Evolutionary conservation across 2,329 filamentous ascomycete species (phyloP).

Genomic region (Trichoderma hamatum): DNA sequence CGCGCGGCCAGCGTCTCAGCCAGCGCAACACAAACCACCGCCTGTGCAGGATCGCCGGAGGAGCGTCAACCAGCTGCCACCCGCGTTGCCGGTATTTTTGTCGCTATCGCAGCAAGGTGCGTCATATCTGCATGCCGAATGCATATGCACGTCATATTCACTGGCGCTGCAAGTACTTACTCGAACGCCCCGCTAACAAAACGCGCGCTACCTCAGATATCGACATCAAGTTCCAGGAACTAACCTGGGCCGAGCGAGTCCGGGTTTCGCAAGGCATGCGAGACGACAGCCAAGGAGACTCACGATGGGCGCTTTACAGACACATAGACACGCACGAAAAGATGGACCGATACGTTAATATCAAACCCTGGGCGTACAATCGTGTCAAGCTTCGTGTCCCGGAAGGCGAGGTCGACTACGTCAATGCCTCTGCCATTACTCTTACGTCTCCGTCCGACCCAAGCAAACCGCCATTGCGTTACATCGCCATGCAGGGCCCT

Average conservation of each 20-base stretch:
- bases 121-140: conserved; percentile 26
- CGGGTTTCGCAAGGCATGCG: conserved; percentile 47
- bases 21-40: conserved; percentile 11
- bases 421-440: conserved; percentile 76
- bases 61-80: conserved; percentile 28
- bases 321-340: conserved; percentile 39
- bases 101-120: conserved; percentile 43
- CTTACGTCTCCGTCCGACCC: conserved; percentile 51
- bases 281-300: conserved; percentile 41
- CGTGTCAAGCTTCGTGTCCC: conserved; percentile 80
- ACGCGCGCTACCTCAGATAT: conserved; percentile 45
- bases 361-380: conserved; percentile 87
- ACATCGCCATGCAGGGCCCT: conserved; percentile 94
- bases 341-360: conserved; percentile 85
- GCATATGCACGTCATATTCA: conserved; percentile 21
- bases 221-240: conserved; percentile 54
- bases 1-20: conserved; percentile 2
- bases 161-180: conserved; percentile 9
- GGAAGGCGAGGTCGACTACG: conserved; percentile 72
- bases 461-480: conserved; percentile 54
- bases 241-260: conserved; percentile 57
- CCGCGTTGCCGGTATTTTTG: conserved; percentile 46
- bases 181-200: conserved; percentile 18
- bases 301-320: conserved; percentile 43
- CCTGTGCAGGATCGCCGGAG: conserved; percentile 23